Evolutionary conservation across 2,329 filamentous ascomycete species (phyloP).

Genomic region (Aureobasidium sp.): DNA sequence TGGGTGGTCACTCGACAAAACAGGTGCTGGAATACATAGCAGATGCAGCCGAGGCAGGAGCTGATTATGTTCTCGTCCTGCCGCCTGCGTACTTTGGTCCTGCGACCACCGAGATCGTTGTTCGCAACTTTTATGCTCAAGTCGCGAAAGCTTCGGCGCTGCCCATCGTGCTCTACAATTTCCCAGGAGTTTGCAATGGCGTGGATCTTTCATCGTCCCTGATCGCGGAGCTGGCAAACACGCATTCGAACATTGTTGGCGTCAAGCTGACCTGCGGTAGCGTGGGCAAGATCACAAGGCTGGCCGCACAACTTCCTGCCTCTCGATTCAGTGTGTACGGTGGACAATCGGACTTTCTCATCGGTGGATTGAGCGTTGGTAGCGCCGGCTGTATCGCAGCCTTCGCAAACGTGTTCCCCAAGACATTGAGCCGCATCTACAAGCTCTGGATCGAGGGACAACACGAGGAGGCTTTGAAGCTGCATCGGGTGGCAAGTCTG

Average conservation of each 20-base stretch:
- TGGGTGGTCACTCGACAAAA: conserved; percentile 34
- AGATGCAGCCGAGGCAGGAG: conserved; percentile 34
- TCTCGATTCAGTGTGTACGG: conserved; percentile 55
- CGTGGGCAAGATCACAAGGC: conserved; percentile 51
- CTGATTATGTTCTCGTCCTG: conserved; percentile 35
- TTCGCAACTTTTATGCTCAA: conserved; percentile 35
- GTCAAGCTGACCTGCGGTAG: conserved; percentile 58
- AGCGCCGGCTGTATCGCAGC: conserved; percentile 43
- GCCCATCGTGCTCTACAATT: conserved; percentile 63
- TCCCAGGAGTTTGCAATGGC: conserved; percentile 58
- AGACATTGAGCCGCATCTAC: conserved; percentile 50
- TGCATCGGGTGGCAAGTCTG: conserved; percentile 55
- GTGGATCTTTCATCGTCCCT: conserved; percentile 58
- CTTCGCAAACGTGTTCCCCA: conserved; percentile 48
- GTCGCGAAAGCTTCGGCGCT: conserved; percentile 51
- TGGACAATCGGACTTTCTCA: conserved; percentile 59
- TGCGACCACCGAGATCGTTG: conserved; percentile 33
- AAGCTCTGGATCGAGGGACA: conserved; percentile 51
- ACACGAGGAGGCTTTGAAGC: conserved; percentile 46
- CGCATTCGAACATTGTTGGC: conserved; percentile 49
- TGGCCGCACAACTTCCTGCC: conserved; percentile 43
- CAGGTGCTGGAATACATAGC: conserved; percentile 36
- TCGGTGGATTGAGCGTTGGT: conserved; percentile 40
- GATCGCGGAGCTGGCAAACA: conserved; percentile 44
- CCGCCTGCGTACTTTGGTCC: conserved; percentile 39